These are phyloP conservation scores for Xerocomus potaroensis DNA, from an alignment of 768 basidiomycete species.

Conservation along the genomic window DNA sequence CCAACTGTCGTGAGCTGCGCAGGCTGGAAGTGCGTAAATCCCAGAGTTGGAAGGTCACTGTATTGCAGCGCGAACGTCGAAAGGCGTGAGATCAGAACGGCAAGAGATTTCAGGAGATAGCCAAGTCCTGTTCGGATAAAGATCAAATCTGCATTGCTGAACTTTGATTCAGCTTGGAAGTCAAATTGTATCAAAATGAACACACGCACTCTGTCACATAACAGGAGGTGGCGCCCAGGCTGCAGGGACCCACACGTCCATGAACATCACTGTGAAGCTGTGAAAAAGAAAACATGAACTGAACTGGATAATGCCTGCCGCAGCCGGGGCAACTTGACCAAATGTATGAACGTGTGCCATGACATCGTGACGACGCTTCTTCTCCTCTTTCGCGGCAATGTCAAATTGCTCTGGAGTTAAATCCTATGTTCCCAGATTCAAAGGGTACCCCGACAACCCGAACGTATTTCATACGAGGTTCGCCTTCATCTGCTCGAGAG, in stretches of 20 bases:
- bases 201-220: slow-evolving; percentile 91
- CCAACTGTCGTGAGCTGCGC: slow-evolving; percentile 98
- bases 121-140: slow-evolving; percentile 87
- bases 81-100: slow-evolving; percentile 84
- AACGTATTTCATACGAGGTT: slow-evolving; percentile 57
- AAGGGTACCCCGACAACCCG: background rate
- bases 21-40: slow-evolving; percentile 99
- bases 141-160: slow-evolving; percentile 95
- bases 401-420: slow-evolving; percentile 88
- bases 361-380: slow-evolving; percentile 96
- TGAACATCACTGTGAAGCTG: slow-evolving; percentile 9
- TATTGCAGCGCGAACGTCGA: slow-evolving; percentile 81
- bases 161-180: slow-evolving; percentile 11
- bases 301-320: slow-evolving; percentile 94
- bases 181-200: slow-evolving; percentile 4
- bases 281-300: slow-evolving; percentile 24
- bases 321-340: slow-evolving; percentile 87
- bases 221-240: slow-evolving; percentile 95
- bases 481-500: slow-evolving; percentile 91
- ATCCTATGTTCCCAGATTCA: slow-evolving; percentile 42
- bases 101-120: slow-evolving; percentile 83
- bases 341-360: slow-evolving; percentile 99
- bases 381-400: slow-evolving; percentile 90
- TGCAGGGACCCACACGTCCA: slow-evolving; percentile 29
- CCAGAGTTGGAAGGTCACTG: slow-evolving; percentile 86